These are phyloP conservation scores for Xylaria sp. DNA, from an alignment of 2,329 filamentous ascomycete species.

Conservation along the genomic window DNA sequence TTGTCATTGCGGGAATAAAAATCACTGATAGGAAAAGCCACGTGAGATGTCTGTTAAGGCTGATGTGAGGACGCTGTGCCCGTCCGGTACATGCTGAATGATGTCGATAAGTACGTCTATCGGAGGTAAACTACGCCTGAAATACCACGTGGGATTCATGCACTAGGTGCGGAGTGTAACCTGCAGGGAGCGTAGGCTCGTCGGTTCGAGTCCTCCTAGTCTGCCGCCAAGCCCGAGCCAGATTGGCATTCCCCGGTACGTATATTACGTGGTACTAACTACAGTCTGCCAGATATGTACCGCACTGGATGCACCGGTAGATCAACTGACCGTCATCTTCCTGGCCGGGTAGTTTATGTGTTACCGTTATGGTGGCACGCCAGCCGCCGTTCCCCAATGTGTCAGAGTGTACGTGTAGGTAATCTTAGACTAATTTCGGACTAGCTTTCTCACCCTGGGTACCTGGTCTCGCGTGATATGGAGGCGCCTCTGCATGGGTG, in stretches of 20 bases:
- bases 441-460: too few relatives aligned
- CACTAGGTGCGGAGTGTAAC: not conserved
- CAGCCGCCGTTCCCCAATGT: too few relatives aligned
- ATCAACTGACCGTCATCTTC: not conserved
- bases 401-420: too few relatives aligned
- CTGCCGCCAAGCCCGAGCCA: not conserved
- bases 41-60: slow-evolving; percentile 1
- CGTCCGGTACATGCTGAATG: not conserved
- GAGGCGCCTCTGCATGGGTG: too few relatives aligned
- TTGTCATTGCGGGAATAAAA: not conserved
- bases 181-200: not conserved
- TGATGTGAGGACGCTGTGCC: slow-evolving; percentile 8
- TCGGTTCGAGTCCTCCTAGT: not conserved
- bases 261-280: too few relatives aligned
- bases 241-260: not conserved
- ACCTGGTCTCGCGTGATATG: too few relatives aligned
- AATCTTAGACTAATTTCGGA: too few relatives aligned
- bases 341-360: too few relatives aligned
- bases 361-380: not conserved
- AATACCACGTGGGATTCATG: slow-evolving; percentile 15
- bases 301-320: too few relatives aligned
- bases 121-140: not conserved
- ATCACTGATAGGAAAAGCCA: not conserved
- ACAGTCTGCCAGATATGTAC: not conserved
- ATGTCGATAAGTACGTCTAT: not conserved